These are phyloP conservation scores for Geotrichum siamense DNA, from an alignment of 1,139 yeast species.

Conservation along the genomic window DNA sequence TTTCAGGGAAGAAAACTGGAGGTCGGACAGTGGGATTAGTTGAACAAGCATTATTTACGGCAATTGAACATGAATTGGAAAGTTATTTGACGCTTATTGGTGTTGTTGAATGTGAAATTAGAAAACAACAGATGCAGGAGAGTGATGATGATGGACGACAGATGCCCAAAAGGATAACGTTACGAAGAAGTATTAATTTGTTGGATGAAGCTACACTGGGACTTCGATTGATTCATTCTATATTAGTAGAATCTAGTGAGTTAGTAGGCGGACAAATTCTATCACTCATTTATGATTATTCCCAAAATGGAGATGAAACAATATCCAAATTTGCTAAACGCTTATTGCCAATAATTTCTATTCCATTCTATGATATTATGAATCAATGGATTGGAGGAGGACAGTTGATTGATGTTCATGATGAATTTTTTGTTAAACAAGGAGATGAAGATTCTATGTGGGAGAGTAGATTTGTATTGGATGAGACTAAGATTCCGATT, in stretches of 20 bases:
- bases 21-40: slow-evolving; percentile 38
- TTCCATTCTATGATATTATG: slow-evolving; percentile 58
- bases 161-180: slow-evolving; percentile 25
- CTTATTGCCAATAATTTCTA: slow-evolving; percentile 45
- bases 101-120: slow-evolving; percentile 39
- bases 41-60: slow-evolving; percentile 57
- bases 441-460: slow-evolving; percentile 24
- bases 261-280: slow-evolving; percentile 52
- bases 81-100: slow-evolving; percentile 53
- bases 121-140: slow-evolving; percentile 22
- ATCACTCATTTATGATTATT: slow-evolving; percentile 45
- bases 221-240: slow-evolving; percentile 48
- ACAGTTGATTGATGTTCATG: slow-evolving; percentile 45
- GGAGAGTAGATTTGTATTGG: slow-evolving; percentile 32
- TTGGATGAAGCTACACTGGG: slow-evolving; percentile 47
- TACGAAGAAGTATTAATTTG: slow-evolving; percentile 41
- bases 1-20: slow-evolving; percentile 2
- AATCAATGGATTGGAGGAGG: slow-evolving; percentile 69
- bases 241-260: slow-evolving; percentile 35
- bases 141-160: background rate
- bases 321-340: slow-evolving; percentile 41
- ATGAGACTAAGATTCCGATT: slow-evolving; percentile 46
- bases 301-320: slow-evolving; percentile 56
- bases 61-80: slow-evolving; percentile 46
- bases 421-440: slow-evolving; percentile 60